Conservation (phyloP, 306 rosid genomes). For the Cucurbita moschata region DNA sequence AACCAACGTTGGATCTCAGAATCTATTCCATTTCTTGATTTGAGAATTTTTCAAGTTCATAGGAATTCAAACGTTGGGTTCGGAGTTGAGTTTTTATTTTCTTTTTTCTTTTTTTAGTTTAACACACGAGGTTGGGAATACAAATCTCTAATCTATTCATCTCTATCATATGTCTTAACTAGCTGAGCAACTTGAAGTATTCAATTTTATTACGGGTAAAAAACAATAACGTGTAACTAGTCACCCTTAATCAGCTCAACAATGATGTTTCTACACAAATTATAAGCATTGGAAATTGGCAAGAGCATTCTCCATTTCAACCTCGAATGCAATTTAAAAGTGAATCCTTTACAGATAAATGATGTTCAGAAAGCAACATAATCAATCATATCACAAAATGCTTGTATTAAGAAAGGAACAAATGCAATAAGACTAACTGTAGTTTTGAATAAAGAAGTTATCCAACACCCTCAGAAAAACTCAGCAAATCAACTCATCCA, state of each 20-base stretch:
- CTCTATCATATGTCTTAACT: not conserved
- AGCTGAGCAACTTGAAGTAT: not conserved
- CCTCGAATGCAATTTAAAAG: constrained; percentile 20
- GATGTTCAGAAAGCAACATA: constrained; percentile 15
- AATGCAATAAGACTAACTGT: constrained; percentile 19
- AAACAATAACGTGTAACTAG: constrained; percentile 10
- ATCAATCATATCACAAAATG: not conserved
- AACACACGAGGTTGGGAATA: not conserved
- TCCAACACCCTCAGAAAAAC: constrained; percentile 17
- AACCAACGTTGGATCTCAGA: no score
- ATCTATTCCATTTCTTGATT: not conserved
- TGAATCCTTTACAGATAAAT: constrained; percentile 40
- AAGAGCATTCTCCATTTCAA: constrained; percentile 19
- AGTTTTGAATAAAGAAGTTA: constrained; percentile 9
- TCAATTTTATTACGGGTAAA: constrained; percentile 24
- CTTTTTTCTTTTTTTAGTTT: not conserved
- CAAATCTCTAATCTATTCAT: no score
- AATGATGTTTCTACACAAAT: constrained; percentile 25
- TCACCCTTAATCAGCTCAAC: not conserved
- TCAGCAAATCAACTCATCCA: constrained; percentile 24
- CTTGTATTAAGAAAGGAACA: constrained; percentile 15
- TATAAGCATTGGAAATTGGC: constrained; percentile 27
- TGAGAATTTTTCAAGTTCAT: not conserved
- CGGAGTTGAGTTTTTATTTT: not conserved
- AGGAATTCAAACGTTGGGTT: not conserved